Percentiles rank a stretch among this genome's conserved stretches.
phyloP scores from a whole-genome alignment of 495 filamentous ascomycete genomes.

The Platismatia glauca region DNA sequence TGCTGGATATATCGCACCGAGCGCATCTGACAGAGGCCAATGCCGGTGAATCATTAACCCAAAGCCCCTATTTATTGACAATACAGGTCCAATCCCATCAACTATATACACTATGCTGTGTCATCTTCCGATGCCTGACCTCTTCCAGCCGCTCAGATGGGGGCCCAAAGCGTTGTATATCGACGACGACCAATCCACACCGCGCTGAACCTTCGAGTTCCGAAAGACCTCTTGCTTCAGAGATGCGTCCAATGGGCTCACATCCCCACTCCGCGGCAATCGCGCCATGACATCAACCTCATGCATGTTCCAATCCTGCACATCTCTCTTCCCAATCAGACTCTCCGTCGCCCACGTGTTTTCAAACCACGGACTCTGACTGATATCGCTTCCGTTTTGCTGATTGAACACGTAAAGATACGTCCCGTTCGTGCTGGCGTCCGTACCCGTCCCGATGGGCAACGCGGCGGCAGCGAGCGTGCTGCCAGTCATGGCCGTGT shows the following conservation, averaged over 20 bases:
- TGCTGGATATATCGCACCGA: too few species aligned
- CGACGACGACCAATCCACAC: neutral
- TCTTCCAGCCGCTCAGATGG: neutral
- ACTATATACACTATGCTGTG: neutral
- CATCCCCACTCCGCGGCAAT: neutral
- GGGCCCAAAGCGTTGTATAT: neutral
- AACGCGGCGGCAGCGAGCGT: neutral
- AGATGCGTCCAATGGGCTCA: neutral
- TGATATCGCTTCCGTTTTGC: neutral
- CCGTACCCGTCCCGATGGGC: neutral
- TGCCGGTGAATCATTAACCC: too few species aligned
- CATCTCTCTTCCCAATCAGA: neutral
- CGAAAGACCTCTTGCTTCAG: neutral
- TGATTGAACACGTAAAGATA: slow-evolving; percentile 1
- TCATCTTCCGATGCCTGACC: neutral
- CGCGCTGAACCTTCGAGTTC: neutral
- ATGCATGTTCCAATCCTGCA: neutral
- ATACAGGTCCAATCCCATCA: neutral
- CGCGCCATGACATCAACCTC: neutral
- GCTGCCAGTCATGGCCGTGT: neutral
- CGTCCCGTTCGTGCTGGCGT: neutral
- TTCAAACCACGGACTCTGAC: neutral
- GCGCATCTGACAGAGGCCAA: too few species aligned
- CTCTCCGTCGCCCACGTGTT: neutral
- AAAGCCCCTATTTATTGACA: neutral